phyloP scores from a whole-genome alignment of 2,329 filamentous ascomycete genomes.

The Cytospora mali region DNA sequence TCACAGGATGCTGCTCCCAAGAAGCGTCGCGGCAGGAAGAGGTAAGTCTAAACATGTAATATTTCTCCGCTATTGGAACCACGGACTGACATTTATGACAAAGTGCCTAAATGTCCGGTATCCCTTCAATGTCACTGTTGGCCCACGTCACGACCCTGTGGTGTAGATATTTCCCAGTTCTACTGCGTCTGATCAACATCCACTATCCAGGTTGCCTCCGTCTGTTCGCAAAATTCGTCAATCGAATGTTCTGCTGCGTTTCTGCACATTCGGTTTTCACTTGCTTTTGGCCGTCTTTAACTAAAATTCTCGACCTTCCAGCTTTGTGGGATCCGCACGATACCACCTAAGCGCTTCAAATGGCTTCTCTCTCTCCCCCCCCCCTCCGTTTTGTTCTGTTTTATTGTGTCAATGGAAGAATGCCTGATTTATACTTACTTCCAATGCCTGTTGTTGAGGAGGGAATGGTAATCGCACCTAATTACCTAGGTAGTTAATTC shows the following conservation, averaged over 20 bases:
- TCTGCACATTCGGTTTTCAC: background rate
- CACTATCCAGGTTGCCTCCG: background rate
- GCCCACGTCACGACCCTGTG: background rate
- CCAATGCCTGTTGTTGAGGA: background rate
- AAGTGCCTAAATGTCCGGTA: constrained; percentile 1
- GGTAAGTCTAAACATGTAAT: background rate
- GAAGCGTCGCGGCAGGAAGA: constrained; percentile 25
- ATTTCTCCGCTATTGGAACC: background rate
- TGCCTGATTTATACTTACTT: background rate
- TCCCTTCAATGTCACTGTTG: background rate
- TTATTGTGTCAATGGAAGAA: background rate
- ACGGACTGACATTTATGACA: background rate
- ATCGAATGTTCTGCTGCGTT: background rate
- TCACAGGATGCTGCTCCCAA: constrained; percentile 26
- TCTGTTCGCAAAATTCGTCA: background rate
- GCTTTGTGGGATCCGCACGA: background rate
- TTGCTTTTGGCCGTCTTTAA: background rate
- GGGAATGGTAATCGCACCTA: background rate
- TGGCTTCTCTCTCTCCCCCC: too few species aligned
- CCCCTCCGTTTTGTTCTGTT: too few species aligned
- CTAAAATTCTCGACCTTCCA: background rate
- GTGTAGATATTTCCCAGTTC: background rate
- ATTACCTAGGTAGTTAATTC: background rate
- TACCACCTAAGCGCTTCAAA: background rate
- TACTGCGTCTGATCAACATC: background rate